These are phyloP conservation scores for Zasmidium cellare DNA, from an alignment of 2,329 filamentous ascomycete species.

Conservation along the genomic window DNA sequence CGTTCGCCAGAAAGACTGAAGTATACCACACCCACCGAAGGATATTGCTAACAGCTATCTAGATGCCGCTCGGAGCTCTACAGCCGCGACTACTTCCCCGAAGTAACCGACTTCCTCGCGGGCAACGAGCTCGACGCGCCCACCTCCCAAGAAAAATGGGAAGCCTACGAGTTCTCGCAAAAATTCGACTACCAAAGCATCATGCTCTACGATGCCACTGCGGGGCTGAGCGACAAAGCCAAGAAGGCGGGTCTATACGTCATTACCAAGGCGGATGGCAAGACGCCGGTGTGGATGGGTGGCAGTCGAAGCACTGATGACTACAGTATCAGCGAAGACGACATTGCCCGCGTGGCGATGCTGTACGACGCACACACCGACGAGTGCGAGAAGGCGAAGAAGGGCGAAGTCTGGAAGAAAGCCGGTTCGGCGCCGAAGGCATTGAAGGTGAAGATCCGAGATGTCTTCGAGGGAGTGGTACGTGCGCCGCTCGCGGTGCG, in stretches of 20 bases:
- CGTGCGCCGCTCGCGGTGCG: not conserved
- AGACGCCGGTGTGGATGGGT: conserved; percentile 3
- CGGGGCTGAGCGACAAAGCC: not conserved
- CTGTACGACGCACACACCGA: conserved; percentile 3
- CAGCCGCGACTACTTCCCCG: not conserved
- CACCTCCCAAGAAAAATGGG: not conserved
- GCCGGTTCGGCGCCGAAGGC: not conserved
- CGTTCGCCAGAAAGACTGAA: too few species aligned
- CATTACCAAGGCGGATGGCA: not conserved
- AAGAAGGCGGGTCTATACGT: not conserved
- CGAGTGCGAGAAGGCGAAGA: conserved; percentile 2
- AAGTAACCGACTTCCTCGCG: not conserved
- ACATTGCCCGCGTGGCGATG: conserved; percentile 6
- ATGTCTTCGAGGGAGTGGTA: not conserved
- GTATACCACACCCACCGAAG: too few species aligned
- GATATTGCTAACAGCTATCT: too few species aligned
- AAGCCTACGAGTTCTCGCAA: conserved; percentile 1
- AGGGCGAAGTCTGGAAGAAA: not conserved
- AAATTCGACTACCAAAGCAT: conserved; percentile 53
- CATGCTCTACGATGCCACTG: conserved; percentile 4
- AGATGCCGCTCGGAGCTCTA: not conserved
- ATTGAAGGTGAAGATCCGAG: conserved; percentile 1
- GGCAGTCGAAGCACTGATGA: not conserved
- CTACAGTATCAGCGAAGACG: not conserved
- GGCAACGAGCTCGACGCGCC: not conserved